A percentile compares a stretch with the other conserved stretches of the same genome.
phyloP scores from a whole-genome alignment of 305 asterid species.

The Fraxinus sp. region DNA sequence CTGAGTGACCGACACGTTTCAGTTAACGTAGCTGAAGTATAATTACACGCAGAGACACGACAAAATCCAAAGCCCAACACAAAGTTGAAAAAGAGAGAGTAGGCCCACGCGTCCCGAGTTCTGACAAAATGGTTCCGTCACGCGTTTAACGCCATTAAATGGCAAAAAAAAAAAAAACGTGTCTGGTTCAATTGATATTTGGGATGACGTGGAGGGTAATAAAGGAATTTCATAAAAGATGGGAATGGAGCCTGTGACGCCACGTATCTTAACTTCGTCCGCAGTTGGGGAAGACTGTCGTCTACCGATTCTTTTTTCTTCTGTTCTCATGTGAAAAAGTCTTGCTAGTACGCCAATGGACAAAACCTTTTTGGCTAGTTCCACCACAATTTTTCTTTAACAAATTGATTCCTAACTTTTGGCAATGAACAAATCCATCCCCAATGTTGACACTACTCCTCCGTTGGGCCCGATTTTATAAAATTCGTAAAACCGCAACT shows the following conservation, averaged over 20 bases:
- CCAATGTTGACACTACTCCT: neutral
- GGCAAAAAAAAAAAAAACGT: constrained; percentile 37
- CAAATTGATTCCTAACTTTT: neutral
- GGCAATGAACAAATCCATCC: neutral
- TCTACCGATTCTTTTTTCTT: neutral
- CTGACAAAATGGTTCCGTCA: constrained; percentile 65
- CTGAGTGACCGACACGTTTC: constrained; percentile 42
- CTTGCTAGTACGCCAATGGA: neutral
- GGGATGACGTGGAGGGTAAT: constrained; percentile 15
- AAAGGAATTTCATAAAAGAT: constrained; percentile 21
- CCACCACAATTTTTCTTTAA: constrained; percentile 26
- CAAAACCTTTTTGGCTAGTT: constrained; percentile 29
- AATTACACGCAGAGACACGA: constrained; percentile 30
- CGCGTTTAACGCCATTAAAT: constrained; percentile 44
- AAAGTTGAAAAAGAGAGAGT: neutral
- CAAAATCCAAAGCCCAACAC: constrained; percentile 40
- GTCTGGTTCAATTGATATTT: constrained; percentile 30
- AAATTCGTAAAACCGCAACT: no score
- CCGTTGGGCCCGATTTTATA: neutral
- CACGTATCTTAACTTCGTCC: constrained; percentile 58
- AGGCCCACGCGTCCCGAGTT: neutral
- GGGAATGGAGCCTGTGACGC: constrained; percentile 24
- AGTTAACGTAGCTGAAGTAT: neutral
- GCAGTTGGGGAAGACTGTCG: constrained; percentile 38
- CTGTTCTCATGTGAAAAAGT: neutral